Evolutionary conservation across 768 basidiomycete species (phyloP), one percentile per base, ranked within the genome.

Genomic region (Filobasidium floriforme): DNA sequence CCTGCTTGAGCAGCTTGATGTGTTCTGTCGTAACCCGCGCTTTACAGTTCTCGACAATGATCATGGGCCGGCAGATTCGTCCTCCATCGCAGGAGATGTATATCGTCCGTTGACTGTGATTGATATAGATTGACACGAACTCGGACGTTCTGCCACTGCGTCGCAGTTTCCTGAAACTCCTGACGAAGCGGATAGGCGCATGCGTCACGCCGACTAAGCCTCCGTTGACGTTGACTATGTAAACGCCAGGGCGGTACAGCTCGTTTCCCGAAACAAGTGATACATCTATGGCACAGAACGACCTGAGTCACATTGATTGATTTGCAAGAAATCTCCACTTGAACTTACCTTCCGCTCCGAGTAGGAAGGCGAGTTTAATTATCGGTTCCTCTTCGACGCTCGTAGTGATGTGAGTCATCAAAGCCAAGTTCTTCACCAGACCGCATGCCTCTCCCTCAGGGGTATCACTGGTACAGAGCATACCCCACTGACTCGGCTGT

Each of bases 401-500:
- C 49, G 96, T 98, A 10, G 96, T 99, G 77, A 99, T 98, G 79
- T 99, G 94, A 2, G 96, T 98, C 96, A 99, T 99, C 18, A 99
- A 82, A 2, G 96, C 96, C 68, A 99, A 81, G 80, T 99, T 99
- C 82, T 99, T 99, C 55, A 99, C 96, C 66, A 99, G 81, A 28
- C 96, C 96, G 75, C 96, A 99, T 19, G 96, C 96, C 80, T 99
- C 96, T 76, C 96, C 96, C 86, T 99, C 96, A 0, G 96, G 96
- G 0, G 96, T 99, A 79, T 99, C 96, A 76, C 90, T 92, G 0
- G 96, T 91, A 80, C 96, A 99, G 22, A 98, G 82, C 82, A 99
- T 90, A 43, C 96, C 96, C 96, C 96, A 99, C 80, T 99, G 96
- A 83, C 88, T 90, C 5, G 96, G 94, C 76, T 99, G 96, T 67